phyloP scores from a whole-genome alignment of 2,329 filamentous ascomycete species.

The Aspergillus piperis region DNA sequence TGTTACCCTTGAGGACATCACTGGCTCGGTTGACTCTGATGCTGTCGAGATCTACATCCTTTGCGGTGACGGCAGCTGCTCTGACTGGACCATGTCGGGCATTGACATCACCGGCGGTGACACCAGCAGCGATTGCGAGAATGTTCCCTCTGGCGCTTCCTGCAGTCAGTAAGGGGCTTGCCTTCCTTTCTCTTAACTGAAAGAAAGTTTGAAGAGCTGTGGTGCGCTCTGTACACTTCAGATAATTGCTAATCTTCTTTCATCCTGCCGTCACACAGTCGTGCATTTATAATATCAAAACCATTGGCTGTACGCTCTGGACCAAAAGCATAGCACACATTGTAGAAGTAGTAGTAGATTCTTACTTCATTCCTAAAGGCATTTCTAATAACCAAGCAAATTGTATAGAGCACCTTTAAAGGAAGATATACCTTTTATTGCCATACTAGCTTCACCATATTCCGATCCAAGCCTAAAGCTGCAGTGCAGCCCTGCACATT shows the following conservation, averaged over 20 bases:
- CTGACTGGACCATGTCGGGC: slow-evolving; percentile 56
- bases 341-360: too few relatives aligned
- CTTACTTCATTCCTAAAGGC: too few relatives aligned
- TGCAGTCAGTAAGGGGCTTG: slow-evolving; percentile 29
- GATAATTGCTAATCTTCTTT: not conserved
- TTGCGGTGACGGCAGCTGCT: slow-evolving; percentile 56
- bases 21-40: slow-evolving; percentile 37
- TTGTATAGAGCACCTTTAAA: too few relatives aligned
- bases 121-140: slow-evolving; percentile 43
- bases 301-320: not conserved
- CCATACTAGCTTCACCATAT: too few relatives aligned
- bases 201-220: not conserved
- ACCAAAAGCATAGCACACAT: not conserved
- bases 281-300: not conserved
- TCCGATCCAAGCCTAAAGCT: too few relatives aligned
- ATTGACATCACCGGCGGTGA: slow-evolving; percentile 57
- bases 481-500: too few relatives aligned
- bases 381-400: too few relatives aligned
- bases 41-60: slow-evolving; percentile 55
- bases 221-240: not conserved
- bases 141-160: slow-evolving; percentile 41
- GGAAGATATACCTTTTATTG: too few relatives aligned
- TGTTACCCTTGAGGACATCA: slow-evolving; percentile 39
- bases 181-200: too few relatives aligned
- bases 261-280: not conserved